A percentile compares a stretch with the other conserved stretches of the same genome.
Conservation (phyloP, 345 rosid species). For the Eucalyptus microcorys region DNA sequence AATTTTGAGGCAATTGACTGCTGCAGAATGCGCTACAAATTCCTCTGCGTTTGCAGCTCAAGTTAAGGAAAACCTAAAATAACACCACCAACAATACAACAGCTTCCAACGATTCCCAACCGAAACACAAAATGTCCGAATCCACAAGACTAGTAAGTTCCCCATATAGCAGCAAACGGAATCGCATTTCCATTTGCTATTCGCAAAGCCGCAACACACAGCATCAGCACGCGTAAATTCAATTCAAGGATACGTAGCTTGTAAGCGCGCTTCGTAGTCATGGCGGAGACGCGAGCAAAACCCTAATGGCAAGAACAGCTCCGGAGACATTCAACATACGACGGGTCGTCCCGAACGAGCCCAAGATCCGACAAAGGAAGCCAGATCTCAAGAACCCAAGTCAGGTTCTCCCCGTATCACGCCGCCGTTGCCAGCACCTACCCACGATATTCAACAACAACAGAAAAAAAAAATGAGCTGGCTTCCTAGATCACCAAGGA, state of each 20-base stretch:
- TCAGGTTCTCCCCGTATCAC: background rate
- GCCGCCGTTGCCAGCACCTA: background rate
- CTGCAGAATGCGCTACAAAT: constrained; percentile 93
- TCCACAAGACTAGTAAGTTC: background rate
- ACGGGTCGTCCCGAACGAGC: background rate
- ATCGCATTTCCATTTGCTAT: background rate
- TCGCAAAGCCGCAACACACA: background rate
- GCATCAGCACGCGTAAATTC: background rate
- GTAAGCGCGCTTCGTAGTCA: constrained; percentile 97
- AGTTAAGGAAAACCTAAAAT: constrained; percentile 1
- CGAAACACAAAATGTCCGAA: background rate
- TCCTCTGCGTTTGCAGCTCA: constrained; percentile 51
- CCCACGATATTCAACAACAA: background rate
- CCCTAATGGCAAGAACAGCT: constrained; percentile 13
- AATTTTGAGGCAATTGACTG: constrained; percentile 89
- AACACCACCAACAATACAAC: background rate
- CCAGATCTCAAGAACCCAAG: constrained; percentile 7
- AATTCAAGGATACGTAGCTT: constrained; percentile 87
- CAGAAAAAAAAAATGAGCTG: background rate
- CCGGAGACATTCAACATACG: constrained; percentile 2
- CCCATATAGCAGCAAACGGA: background rate
- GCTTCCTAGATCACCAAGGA: background rate
- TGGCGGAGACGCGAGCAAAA: constrained; percentile 33
- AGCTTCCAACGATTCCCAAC: background rate
- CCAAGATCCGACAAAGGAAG: background rate